Conservation (phyloP, 164 flowering plant genomes). For the Annona cherimola region DNA sequence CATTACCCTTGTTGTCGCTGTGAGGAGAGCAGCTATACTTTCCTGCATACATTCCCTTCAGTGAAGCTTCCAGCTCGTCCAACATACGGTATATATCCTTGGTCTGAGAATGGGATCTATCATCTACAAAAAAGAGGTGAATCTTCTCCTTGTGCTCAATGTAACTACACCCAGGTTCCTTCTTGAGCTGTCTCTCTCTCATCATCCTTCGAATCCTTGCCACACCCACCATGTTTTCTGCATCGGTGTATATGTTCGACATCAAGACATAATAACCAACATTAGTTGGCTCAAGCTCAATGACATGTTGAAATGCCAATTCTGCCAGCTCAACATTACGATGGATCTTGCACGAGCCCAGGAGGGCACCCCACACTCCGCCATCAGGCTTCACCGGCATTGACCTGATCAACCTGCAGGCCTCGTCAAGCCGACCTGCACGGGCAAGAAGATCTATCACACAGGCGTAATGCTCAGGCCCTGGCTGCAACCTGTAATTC, state of each 20-base stretch:
- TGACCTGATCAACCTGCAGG: conserved; percentile 43
- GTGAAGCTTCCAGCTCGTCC: conserved; percentile 45
- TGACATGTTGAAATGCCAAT: conserved; percentile 52
- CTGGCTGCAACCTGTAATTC: conserved; percentile 44
- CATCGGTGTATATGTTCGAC: conserved; percentile 67
- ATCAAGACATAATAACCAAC: conserved; percentile 76
- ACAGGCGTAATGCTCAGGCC: conserved; percentile 77
- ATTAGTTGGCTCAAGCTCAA: conserved; percentile 67
- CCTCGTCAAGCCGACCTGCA: conserved; percentile 70
- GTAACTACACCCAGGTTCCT: conserved; percentile 86
- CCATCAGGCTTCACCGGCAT: conserved; percentile 70
- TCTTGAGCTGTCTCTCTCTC: conserved; percentile 59
- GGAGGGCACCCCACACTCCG: conserved; percentile 91
- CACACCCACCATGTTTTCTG: conserved; percentile 45
- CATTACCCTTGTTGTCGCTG: conserved; percentile 2
- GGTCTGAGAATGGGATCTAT: conserved; percentile 55
- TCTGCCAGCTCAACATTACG: conserved; percentile 66
- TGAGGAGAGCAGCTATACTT: not conserved
- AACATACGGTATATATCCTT: conserved; percentile 53
- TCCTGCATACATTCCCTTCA: conserved; percentile 17
- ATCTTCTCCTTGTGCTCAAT: conserved; percentile 53
- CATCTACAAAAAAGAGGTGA: conserved; percentile 69
- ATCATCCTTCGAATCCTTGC: conserved; percentile 56
- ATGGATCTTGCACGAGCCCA: conserved; percentile 82
- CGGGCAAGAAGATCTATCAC: conserved; percentile 83